Percentiles rank a stretch among this genome's conserved stretches.
Evolutionary conservation across 495 filamentous ascomycete genomes (phyloP).

Genomic region (Aspergillus panamensis): DNA sequence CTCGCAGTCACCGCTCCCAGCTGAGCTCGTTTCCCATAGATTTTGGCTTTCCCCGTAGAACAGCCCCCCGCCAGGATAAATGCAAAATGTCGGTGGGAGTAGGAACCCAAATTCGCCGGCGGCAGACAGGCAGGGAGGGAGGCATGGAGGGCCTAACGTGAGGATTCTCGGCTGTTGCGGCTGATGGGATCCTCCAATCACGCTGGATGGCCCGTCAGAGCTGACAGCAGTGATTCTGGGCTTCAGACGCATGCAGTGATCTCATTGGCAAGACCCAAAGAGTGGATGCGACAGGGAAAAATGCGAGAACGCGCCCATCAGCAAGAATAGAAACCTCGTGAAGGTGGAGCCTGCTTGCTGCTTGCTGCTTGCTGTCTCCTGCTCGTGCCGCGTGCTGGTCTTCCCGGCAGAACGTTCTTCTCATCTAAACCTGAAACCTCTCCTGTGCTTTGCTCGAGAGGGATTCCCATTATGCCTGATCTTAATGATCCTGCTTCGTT

Average conservation of each 20-base stretch:
- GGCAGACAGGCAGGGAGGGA: background rate
- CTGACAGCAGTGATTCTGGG: background rate
- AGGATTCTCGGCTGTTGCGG: constrained; percentile 6
- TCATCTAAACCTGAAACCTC: constrained; percentile 4
- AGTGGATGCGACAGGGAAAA: background rate
- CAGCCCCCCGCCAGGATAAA: background rate
- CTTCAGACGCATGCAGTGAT: background rate
- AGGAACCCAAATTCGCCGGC: no score
- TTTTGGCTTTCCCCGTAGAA: background rate
- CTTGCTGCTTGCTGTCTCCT: no score
- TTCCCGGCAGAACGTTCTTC: background rate
- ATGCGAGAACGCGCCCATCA: background rate
- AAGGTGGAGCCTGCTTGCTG: constrained; percentile 1
- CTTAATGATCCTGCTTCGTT: constrained; percentile 1
- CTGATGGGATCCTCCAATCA: constrained; percentile 1
- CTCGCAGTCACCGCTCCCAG: background rate
- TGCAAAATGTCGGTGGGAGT: background rate
- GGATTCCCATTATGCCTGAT: constrained; percentile 1
- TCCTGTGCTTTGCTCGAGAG: background rate
- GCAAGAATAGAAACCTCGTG: constrained; percentile 4
- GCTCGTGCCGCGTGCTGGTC: no score
- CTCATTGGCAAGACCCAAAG: background rate
- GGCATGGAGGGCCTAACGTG: constrained; percentile 1
- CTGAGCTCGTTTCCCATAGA: background rate
- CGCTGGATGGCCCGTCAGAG: background rate